Evolutionary conservation across 1,284 basidiomycete genomes (phyloP).

Genomic region (Malassezia globosa): DNA sequence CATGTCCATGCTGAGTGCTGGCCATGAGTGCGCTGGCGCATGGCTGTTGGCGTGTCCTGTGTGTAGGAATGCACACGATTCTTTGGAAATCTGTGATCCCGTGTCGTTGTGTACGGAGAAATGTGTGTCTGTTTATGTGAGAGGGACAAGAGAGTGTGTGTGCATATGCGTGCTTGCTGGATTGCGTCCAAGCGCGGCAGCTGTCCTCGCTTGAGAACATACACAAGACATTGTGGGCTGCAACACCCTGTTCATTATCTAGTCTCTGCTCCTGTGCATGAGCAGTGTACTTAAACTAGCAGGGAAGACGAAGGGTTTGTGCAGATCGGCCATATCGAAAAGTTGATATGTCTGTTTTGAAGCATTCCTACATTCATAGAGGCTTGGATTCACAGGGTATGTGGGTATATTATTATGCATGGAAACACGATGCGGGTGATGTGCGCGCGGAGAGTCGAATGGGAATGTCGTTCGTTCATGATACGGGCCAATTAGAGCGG

Average conservation of each 20-base stretch:
- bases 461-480: no score
- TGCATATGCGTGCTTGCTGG: background rate
- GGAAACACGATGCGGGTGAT: background rate
- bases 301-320: slow-evolving; percentile 26
- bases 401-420: slow-evolving; percentile 7
- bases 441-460: background rate
- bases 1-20: no score
- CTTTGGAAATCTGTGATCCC: background rate
- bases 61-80: slow-evolving; percentile 10
- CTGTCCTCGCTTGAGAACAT: no score
- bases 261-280: slow-evolving; percentile 12
- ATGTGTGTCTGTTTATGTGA: no score
- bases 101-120: no score
- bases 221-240: no score
- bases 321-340: slow-evolving; percentile 30
- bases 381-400: background rate
- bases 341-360: slow-evolving; percentile 31
- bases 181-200: no score
- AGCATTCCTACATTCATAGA: slow-evolving; percentile 28
- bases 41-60: background rate
- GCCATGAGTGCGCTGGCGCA: no score
- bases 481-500: no score
- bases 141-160: background rate
- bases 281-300: slow-evolving; percentile 29
- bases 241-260: slow-evolving; percentile 17